Evolutionary conservation across 78 protist species (phyloP).

Genomic region (Guillardia theta): DNA sequence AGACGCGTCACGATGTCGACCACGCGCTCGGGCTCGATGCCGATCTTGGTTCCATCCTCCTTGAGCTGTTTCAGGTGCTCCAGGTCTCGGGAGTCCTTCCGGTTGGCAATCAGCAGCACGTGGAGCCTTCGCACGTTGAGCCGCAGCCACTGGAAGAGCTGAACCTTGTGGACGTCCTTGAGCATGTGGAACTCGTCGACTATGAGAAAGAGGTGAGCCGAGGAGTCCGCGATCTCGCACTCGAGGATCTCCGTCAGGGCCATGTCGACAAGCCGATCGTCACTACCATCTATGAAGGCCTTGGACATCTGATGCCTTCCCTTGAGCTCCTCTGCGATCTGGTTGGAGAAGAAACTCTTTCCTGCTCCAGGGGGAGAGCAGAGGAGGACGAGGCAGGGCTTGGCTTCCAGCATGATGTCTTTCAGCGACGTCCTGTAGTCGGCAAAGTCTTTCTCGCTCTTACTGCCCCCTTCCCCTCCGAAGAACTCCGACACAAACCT

Average conservation of each 20-base stretch:
- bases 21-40: not conserved
- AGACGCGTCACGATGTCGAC: not conserved
- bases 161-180: not conserved
- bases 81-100: not conserved
- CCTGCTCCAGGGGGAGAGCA: constrained; percentile 34
- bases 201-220: not conserved
- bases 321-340: not conserved
- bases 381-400: not conserved
- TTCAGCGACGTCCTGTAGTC: not conserved
- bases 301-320: not conserved
- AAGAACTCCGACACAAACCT: not conserved
- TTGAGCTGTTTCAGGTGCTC: not conserved
- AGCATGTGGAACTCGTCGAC: constrained; percentile 39
- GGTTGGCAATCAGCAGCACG: constrained; percentile 31
- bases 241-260: not conserved
- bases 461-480: no score
- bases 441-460: not conserved
- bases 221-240: not conserved
- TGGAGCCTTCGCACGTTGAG: not conserved
- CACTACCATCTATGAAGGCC: constrained; percentile 15
- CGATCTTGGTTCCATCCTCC: not conserved
- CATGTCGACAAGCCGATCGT: constrained; percentile 28
- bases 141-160: constrained; percentile 2
- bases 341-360: constrained; percentile 21
- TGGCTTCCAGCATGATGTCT: not conserved